These are phyloP conservation scores for Plasmodium yoelii DNA, from an alignment of 169 alveolate genomes.

Conservation along the genomic window DNA sequence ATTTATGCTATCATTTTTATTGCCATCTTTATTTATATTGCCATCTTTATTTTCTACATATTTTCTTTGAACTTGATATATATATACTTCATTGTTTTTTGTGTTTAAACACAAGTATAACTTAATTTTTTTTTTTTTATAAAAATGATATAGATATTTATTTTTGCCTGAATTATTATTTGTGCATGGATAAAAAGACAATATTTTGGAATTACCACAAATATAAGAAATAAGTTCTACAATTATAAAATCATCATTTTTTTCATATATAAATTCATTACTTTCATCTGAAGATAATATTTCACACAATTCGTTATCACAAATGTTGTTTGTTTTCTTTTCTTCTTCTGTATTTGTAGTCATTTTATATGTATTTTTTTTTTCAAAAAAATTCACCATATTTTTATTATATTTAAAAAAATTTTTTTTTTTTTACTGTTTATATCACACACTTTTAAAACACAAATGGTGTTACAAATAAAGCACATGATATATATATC, in stretches of 20 bases:
- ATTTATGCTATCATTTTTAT: background rate
- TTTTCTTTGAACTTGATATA: constrained; percentile 54
- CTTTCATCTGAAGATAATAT: constrained; percentile 64
- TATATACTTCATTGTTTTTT: constrained; percentile 54
- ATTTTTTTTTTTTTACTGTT: background rate
- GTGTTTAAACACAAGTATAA: constrained; percentile 45
- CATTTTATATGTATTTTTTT: constrained; percentile 5
- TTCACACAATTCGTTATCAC: constrained; percentile 20
- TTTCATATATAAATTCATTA: constrained; percentile 7
- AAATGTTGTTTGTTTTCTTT: background rate
- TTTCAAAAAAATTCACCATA: too few relatives aligned
- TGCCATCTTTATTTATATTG: background rate
- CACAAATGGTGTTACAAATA: too few relatives aligned
- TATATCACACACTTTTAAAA: background rate
- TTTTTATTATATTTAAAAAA: background rate
- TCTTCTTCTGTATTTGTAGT: background rate
- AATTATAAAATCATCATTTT: constrained; percentile 40
- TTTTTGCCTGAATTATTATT: constrained; percentile 42
- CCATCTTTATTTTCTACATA: constrained; percentile 12
- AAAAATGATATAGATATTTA: constrained; percentile 69
- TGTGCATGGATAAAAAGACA: constrained; percentile 62
- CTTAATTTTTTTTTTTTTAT: constrained; percentile 54
- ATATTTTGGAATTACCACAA: constrained; percentile 56
- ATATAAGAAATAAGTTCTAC: constrained; percentile 74
- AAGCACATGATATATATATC: too few relatives aligned